Evolutionary conservation across 148 eudicot species (phyloP).

Genomic region (Persicaria maculosa): DNA sequence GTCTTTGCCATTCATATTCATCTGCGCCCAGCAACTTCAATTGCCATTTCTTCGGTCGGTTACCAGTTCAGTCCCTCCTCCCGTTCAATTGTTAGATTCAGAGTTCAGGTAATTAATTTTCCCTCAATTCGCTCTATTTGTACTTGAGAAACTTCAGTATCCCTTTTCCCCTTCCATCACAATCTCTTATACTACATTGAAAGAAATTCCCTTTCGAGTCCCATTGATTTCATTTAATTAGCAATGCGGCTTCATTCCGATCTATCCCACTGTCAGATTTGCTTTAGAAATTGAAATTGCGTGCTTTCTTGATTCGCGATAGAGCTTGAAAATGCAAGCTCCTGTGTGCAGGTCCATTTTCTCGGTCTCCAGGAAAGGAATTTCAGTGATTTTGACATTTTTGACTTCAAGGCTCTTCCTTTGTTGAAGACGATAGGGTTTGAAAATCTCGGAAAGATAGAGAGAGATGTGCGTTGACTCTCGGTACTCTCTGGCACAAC

Average conservation of each 20-base stretch:
- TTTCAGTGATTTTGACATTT: constrained; percentile 7
- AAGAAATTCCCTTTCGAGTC: too few relatives aligned
- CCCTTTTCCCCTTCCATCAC: not conserved
- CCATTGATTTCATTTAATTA: not conserved
- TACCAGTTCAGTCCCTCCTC: not conserved
- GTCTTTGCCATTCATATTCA: not conserved
- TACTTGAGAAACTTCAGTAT: too few relatives aligned
- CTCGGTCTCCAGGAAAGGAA: not conserved
- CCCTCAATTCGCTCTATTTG: not conserved
- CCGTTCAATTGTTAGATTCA: not conserved
- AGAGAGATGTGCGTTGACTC: not conserved
- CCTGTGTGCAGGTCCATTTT: not conserved
- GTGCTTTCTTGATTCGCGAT: not conserved
- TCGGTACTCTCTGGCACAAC: too few relatives aligned
- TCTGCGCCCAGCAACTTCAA: not conserved
- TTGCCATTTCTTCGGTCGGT: not conserved
- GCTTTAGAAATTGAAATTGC: not conserved
- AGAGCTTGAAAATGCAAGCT: not conserved
- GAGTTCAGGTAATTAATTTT: constrained; percentile 1
- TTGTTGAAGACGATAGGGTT: not conserved
- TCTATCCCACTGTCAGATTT: too few relatives aligned
- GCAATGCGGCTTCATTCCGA: not conserved
- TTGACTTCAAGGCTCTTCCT: not conserved
- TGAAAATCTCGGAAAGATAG: not conserved
- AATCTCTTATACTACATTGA: not conserved